Conservation (phyloP, 116 monocot genomes). For the Iris pallida region DNA sequence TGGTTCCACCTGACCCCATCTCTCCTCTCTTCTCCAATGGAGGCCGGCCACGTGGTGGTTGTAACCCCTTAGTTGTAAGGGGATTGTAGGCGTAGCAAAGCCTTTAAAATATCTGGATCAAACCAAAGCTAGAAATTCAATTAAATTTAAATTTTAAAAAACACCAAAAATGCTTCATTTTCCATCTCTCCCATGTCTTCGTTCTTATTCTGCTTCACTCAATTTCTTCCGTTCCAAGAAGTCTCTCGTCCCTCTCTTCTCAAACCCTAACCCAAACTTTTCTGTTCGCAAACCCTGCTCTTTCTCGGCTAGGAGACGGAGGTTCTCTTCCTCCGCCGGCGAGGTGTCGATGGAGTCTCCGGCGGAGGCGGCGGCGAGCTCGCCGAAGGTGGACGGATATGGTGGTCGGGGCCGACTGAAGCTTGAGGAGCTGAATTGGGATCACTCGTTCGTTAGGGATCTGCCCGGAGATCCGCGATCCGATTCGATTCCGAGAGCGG, state of each 20-base stretch:
- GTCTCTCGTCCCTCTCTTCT: background rate
- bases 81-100: too few species aligned
- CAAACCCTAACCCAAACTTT: background rate
- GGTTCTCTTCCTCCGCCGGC: background rate
- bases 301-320: background rate
- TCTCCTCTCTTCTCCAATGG: too few species aligned
- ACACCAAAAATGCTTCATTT: too few species aligned
- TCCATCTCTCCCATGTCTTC: too few species aligned
- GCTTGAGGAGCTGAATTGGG: conserved; percentile 76
- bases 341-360: conserved; percentile 8
- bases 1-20: too few species aligned
- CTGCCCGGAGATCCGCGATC: conserved; percentile 66
- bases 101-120: too few species aligned
- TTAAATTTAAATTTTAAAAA: too few species aligned
- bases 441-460: conserved; percentile 73
- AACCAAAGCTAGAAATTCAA: too few species aligned
- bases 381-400: background rate
- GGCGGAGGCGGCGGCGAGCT: background rate
- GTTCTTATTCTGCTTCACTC: too few species aligned
- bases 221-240: too few species aligned
- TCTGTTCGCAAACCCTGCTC: background rate
- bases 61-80: too few species aligned
- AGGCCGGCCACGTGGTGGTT: too few species aligned
- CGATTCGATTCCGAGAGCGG: conserved; percentile 55
- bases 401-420: conserved; percentile 2